Base-by-base conservation (phyloP, 2,329 filamentous ascomycete species). In the Sporothrix brunneoviolacea region DNA sequence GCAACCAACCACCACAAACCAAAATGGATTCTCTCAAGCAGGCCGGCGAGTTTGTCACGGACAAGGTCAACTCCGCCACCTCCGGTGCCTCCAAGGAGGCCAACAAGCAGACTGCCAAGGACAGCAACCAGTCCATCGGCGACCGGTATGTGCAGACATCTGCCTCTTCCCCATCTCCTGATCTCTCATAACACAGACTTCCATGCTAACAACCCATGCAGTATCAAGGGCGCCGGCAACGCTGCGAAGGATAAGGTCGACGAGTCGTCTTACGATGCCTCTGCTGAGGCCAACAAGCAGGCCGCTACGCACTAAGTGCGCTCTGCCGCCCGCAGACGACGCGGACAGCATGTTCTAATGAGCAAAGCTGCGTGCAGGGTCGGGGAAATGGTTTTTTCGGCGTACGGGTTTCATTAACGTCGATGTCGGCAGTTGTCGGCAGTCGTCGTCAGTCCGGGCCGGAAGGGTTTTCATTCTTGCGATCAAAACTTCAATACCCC, bases 51-150 rank as follows among this genome's bases (percentile, higher is more conserved):
- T 79, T 75, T 71, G 77, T 80, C 68, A 68, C 71, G 54, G 79
- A 82, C 72, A 72, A 69, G 64, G 57, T 78, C 63, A 68, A 75
- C 64, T 69, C 74, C 36, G 65, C 71, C 50, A 67, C 70, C 59
- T 33, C 52, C 40, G 46, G 39, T 32, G 71, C 74, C 55, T 74
- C 70, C 65, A 79, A 80, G 74, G 76, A 80, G 70, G 71, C 68
- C 72, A 80, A 81, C 75, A 80, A 81, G 75, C 63, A 67, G 36
- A 63, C 71, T 61, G 78, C 78, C 63, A 80, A 82, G 71, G 74
- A 75, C 64, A 65, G 61, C 65, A 69, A 79, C 63, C 68, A 67
- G 55, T 61, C 60, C 53, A 15, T 76, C 53, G 62, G 64, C 58
- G 71, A 70, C 61, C 76, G 77, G 66, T 67, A 64, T 56, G 63